Base-by-base conservation (phyloP, 139 green algal species). In the Parachlorella kessleri region DNA sequence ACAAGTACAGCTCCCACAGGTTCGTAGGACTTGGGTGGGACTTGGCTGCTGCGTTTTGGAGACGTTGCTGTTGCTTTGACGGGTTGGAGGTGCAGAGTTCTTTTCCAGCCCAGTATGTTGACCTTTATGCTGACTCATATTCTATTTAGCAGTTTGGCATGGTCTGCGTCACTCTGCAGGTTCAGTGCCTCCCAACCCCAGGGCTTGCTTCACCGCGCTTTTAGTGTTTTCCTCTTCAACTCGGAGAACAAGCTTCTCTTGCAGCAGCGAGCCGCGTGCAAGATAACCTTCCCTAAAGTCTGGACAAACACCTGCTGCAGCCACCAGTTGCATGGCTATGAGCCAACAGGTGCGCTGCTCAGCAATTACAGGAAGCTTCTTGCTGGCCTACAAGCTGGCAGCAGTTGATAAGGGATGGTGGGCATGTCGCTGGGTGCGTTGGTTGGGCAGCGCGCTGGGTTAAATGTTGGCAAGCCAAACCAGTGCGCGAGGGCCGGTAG, bases 221-320 rank as follows among this genome's bases (percentile, higher is more conserved):
- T 99, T 83, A 94, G 82, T 55, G 95, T 99, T 4, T 99, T 99
- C 81, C 83, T 99, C 4, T 99, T 99, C 85, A 85, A 98, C 80
- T 78, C 75, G 0, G 65, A 94, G 24, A 90, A 94, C 69, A 73
- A 89, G 55, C 91, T 99, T 38, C 87, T 99, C 70, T 87, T 99
- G 70, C 96, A 99, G 88, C 91, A 97, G 88, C 85, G 94, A 0
- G 94, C 94, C 0, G 77, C 72, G 6, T 66, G 32, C 77, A 99
- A 99, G 80, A 96, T 99, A 63, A 99, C 96, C 1, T 99, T 99
- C 75, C 96, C 96, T 23, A 77, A 75, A 3, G 92, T 97, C 55
- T 98, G 96, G 96, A 99, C 96, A 55, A 99, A 99, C 88, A 98
- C 96, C 0, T 99, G 96, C 88, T 99, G 96, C 91, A 94, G 82